A percentile compares a stretch with the other conserved stretches of the same genome.
Conservation (phyloP, 2,329 filamentous ascomycete genomes). For the Calonectria hawksworthii region DNA sequence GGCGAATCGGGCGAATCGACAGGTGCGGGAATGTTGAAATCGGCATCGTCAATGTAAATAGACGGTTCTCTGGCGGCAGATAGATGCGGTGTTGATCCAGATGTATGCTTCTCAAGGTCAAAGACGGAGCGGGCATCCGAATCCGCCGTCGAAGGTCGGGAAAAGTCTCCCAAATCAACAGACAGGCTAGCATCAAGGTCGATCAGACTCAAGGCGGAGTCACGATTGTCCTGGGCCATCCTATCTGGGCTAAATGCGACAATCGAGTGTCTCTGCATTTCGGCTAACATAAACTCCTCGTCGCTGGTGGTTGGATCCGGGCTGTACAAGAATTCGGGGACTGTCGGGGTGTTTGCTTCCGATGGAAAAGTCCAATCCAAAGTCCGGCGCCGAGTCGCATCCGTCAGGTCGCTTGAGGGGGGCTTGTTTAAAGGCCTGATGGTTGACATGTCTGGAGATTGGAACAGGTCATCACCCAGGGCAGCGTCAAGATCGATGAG, state of each 20-base stretch:
- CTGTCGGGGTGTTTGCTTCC: constrained; percentile 64
- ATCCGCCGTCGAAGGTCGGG: constrained; percentile 70
- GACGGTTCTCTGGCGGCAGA: constrained; percentile 65
- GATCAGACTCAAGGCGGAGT: constrained; percentile 62
- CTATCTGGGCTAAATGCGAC: constrained; percentile 56
- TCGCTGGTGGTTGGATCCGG: constrained; percentile 54
- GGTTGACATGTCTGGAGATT: constrained; percentile 73
- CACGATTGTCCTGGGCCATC: constrained; percentile 54
- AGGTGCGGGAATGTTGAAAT: not conserved
- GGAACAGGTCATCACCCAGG: constrained; percentile 68
- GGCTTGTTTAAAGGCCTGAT: constrained; percentile 66
- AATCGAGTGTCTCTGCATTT: constrained; percentile 65
- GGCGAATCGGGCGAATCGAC: not conserved
- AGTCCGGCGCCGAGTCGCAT: constrained; percentile 65
- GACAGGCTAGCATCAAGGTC: constrained; percentile 69
- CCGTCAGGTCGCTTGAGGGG: constrained; percentile 70
- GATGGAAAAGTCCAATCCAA: constrained; percentile 72
- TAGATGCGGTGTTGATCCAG: constrained; percentile 60
- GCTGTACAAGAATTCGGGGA: constrained; percentile 66
- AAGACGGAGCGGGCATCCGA: constrained; percentile 74
- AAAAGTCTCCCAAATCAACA: constrained; percentile 63
- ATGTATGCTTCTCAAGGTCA: constrained; percentile 74
- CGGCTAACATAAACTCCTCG: constrained; percentile 56
- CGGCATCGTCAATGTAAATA: constrained; percentile 59
- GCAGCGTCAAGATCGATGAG: constrained; percentile 76